Conservation (phyloP, 2,329 filamentous ascomycete species). For the Epichloe uncinata region DNA sequence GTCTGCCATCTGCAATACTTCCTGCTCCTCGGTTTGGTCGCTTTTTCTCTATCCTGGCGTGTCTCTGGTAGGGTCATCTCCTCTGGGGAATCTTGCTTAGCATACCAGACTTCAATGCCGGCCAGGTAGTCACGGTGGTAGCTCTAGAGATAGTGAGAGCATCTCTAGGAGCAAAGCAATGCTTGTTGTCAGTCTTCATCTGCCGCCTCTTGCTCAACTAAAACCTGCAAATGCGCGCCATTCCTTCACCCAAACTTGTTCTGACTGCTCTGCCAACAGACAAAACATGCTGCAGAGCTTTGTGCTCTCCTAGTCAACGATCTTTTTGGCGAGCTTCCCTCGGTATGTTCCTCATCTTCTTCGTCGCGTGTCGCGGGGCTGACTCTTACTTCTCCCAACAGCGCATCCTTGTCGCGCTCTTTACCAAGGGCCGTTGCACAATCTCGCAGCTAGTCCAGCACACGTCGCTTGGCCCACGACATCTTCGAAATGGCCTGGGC, state of each 20-base stretch:
- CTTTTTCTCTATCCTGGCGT: background rate
- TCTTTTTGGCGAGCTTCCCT: conserved; percentile 80
- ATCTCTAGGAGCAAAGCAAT: conserved; percentile 60
- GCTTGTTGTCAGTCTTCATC: conserved; percentile 32
- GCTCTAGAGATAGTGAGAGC: conserved; percentile 69
- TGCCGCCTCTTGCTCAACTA: conserved; percentile 9
- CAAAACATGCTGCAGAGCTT: conserved; percentile 70
- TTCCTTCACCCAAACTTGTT: background rate
- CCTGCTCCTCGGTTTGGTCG: background rate
- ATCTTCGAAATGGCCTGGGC: conserved; percentile 68
- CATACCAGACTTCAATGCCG: conserved; percentile 36
- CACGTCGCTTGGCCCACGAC: conserved; percentile 58
- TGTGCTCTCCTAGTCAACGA: conserved; percentile 83
- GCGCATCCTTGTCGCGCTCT: conserved; percentile 73
- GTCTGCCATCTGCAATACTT: background rate
- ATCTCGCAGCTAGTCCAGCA: conserved; percentile 55
- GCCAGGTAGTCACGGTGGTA: conserved; percentile 54
- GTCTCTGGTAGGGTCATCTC: background rate
- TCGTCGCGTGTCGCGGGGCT: conserved; percentile 13
- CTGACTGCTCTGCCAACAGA: conserved; percentile 28
- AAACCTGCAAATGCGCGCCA: conserved; percentile 5
- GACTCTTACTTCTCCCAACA: conserved; percentile 25
- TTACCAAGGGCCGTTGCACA: conserved; percentile 65
- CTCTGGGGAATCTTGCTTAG: background rate
- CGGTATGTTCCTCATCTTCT: conserved; percentile 39